phyloP scores from a whole-genome alignment of 148 eudicot species.

The Diospyros lotus region DNA sequence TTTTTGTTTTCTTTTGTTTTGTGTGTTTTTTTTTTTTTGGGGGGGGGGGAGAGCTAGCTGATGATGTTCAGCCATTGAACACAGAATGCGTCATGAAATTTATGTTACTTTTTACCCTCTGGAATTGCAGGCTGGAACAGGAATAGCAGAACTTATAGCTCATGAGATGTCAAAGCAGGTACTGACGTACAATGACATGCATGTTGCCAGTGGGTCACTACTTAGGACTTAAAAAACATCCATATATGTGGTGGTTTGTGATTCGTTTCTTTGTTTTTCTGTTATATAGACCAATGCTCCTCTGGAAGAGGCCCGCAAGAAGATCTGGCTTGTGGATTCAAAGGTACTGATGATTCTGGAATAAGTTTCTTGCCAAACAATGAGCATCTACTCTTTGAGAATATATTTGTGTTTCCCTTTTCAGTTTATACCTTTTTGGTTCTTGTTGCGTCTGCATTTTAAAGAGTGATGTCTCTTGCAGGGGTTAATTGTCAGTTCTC shows the following conservation, averaged over 20 bases:
- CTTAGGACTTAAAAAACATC: neutral
- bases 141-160: conserved; percentile 95
- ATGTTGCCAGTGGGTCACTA: neutral
- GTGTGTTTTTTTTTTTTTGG: neutral
- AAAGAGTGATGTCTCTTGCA: conserved; percentile 24
- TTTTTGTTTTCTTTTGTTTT: neutral
- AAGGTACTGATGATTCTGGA: conserved; percentile 37
- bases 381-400: neutral
- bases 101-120: neutral
- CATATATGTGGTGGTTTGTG: conserved; percentile 3
- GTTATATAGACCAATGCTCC: conserved; percentile 48
- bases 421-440: neutral
- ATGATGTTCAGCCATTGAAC: no score
- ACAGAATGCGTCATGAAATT: neutral
- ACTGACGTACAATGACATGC: neutral
- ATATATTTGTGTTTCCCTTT: neutral
- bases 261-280: conserved; percentile 12
- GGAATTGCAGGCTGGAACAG: conserved; percentile 83
- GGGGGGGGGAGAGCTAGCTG: no score
- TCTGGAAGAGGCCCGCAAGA: conserved; percentile 81
- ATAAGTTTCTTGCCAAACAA: neutral
- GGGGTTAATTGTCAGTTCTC: conserved; percentile 84
- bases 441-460: neutral
- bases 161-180: conserved; percentile 93
- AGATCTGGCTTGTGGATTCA: conserved; percentile 95